phyloP scores from a whole-genome alignment of 208 protist species.

The Leishmania lainsoni region DNA sequence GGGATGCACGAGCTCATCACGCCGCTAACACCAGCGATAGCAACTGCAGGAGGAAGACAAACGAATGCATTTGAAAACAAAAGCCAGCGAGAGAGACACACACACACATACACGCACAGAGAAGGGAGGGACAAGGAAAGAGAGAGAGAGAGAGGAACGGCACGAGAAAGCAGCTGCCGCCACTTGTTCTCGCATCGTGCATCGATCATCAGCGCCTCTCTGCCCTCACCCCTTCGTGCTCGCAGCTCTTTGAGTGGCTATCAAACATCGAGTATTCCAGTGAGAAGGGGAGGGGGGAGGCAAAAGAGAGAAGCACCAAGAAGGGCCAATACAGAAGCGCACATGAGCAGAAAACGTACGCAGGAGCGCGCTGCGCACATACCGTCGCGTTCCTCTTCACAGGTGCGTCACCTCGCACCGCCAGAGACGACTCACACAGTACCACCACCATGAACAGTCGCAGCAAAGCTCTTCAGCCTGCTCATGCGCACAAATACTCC shows the following conservation, averaged over 20 bases:
- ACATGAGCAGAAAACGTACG: neutral
- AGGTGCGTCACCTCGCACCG: neutral
- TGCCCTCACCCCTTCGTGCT: neutral
- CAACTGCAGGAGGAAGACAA: neutral
- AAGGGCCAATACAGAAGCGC: neutral
- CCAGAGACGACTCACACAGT: neutral
- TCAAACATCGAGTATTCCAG: constrained; percentile 9
- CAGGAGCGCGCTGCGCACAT: neutral
- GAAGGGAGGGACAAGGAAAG: neutral
- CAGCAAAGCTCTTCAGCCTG: neutral
- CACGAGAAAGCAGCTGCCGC: neutral
- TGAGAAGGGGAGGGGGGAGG: neutral
- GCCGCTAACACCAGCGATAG: neutral
- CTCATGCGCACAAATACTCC: neutral
- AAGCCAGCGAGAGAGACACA: neutral
- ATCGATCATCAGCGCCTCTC: neutral
- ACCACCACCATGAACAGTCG: neutral
- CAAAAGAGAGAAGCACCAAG: neutral
- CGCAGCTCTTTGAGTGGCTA: neutral
- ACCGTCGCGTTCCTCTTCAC: neutral
- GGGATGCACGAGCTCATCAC: neutral
- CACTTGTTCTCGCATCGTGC: neutral
- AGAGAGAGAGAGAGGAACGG: neutral
- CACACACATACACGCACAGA: neutral
- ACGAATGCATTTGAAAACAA: neutral